Base-by-base conservation (phyloP, 2,329 filamentous ascomycete species). In the Zymoseptoria tritici region DNA sequence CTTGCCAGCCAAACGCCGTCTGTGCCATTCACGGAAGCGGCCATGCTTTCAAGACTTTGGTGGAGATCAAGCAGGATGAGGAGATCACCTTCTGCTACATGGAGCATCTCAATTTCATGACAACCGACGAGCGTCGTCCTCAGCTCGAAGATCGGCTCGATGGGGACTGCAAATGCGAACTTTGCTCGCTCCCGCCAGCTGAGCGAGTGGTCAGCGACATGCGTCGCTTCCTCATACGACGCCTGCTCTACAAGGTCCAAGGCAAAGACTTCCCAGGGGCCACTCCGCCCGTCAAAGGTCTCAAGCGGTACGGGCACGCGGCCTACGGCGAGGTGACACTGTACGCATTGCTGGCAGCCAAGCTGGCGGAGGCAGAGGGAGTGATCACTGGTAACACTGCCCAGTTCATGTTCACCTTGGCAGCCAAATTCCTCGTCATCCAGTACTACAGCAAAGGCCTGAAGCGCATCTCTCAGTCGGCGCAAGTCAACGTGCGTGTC, bases 191-290 rank as follows among this genome's bases (percentile, higher is more conserved):
- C 1, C 20, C 20, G 13, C 51, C 52, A 9, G 21, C 24, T 16
- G 36, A 22, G 13, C 57, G 52, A 1, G 7, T 58, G 3, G 22
- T 49, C n/a, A 58, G 57, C 51, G 57, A 58, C n/a, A 54, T 49
- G 57, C 57, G 57, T n/a, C 57, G 57, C n/a, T 24, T 19, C 29
- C 49, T 58, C 20, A 16, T 58, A 11, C 57, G 57, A 8, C 51
- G 42, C 16, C 36, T 58, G 2, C 29, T 29, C 21, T 54, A 21
- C 51, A 54, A 42, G 51, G 19, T 51, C n/a, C 49, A 50, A 20
- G 55, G 42, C 49, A 19, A 24, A n/a, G 52, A 53, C 52, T 22
- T 52, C 16, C 19, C 50, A 7, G 20, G 13, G 6, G 20, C 19
- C 20, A 52, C 19, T 22, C 50, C 52, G 24, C 4, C 1, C 22